Percentiles rank a stretch among this genome's conserved stretches.
Evolutionary conservation across 805 yeast species (phyloP).

Genomic region (Ogataea saltuana): DNA sequence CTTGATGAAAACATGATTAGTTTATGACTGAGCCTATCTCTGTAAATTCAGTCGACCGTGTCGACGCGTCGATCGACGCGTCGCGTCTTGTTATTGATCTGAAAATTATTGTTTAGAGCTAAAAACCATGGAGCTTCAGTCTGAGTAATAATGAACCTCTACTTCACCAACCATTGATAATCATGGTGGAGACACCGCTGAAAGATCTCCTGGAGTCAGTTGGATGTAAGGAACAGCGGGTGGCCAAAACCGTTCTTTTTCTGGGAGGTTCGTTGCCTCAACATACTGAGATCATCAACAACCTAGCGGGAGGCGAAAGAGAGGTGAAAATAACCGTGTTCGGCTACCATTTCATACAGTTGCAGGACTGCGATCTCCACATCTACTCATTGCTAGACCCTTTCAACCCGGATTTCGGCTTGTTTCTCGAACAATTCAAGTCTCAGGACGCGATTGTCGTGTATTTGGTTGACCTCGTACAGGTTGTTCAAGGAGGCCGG

Average conservation of each 20-base stretch:
- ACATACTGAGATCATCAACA: slow-evolving; percentile 9
- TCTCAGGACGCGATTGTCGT: slow-evolving; percentile 2
- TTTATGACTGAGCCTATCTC: too few species aligned
- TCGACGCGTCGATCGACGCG: too few species aligned
- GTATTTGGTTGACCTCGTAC: slow-evolving; percentile 9
- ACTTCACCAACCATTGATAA: too few species aligned
- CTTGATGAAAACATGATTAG: too few species aligned
- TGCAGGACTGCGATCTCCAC: slow-evolving; percentile 9
- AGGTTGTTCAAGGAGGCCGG: background rate
- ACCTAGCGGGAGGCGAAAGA: background rate
- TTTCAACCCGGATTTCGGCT: background rate
- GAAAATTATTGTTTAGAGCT: background rate
- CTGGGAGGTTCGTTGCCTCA: slow-evolving; percentile 13
- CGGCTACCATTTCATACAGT: slow-evolving; percentile 15
- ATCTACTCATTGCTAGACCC: slow-evolving; percentile 15
- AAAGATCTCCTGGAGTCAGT: slow-evolving; percentile 14
- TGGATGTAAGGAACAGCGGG: slow-evolving; percentile 4
- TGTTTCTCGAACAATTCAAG: slow-evolving; percentile 6
- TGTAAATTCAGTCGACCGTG: too few species aligned
- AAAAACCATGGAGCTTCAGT: too few species aligned
- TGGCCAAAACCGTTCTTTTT: slow-evolving; percentile 7
- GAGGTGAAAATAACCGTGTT: slow-evolving; percentile 8
- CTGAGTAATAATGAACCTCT: too few species aligned
- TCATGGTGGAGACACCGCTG: slow-evolving; percentile 13
- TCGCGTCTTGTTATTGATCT: background rate